Base-by-base conservation (phyloP, 495 filamentous ascomycete species). In the Monascus purpureus region DNA sequence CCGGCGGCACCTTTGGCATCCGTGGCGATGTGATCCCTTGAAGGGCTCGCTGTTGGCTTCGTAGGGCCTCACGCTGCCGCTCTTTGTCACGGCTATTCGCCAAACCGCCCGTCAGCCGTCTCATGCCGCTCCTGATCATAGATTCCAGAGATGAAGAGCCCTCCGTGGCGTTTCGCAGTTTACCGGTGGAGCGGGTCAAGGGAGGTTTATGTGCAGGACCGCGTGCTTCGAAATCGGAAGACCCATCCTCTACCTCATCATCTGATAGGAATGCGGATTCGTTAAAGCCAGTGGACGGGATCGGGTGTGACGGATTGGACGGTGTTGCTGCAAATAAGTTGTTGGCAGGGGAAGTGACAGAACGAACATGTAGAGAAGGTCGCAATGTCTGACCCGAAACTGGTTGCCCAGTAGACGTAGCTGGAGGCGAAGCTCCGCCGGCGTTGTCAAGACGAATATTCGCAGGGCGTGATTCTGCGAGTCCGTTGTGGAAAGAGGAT, bases 401-500 rank as follows among this genome's bases (percentile, higher is more conserved):
- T 4, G 35, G 38, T 28, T 49, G 49, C 13, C 50, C 38, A 12
- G 42, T 45, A 13, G 43, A 19, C 17, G 37, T 14, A n/a, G 64
- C 17, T 15, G 26, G 6, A 4, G 49, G 62, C 59, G 59, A 76
- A 67, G 31, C 73, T 57, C 20, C 79, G 65, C 81, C 81, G 1
- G 77, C 56, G 17, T 72, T 73, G 13, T 69, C 58, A 38, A 72
- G 57, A 37, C 66, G 57, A 52, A 67, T 43, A 28, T 70, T 46
- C 36, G 68, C 52, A 11, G 66, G 55, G n/a, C 77, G 68, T 13
- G 69, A 64, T 42, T 93, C 86, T 1, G 77, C 70, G 31, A 93
- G 87, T 25, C 82, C 82, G 43, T 82, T 88, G 37, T 94, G 85
- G 50, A 97, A 88, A 0, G 84, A 90, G 0, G 75, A 71, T 3